Base-by-base conservation (phyloP, 768 basidiomycete species). In the Baorangia bicolor region DNA sequence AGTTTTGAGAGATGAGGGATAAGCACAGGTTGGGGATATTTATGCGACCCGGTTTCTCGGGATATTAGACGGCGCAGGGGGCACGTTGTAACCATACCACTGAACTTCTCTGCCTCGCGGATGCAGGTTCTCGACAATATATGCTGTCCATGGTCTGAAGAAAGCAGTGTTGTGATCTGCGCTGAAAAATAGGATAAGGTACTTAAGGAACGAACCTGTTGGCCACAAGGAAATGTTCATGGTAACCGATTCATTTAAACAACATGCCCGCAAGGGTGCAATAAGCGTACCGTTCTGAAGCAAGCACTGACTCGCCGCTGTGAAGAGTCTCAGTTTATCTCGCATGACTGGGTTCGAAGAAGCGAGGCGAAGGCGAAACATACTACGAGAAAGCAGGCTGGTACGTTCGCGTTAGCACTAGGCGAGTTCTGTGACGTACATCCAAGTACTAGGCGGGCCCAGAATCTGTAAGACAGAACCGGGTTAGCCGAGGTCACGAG, bases 71-170 rank as follows among this genome's bases (percentile, higher is more conserved):
- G 46, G 51, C 28, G 25, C 34, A 51, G n/a, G 4, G 16, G 20
- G 40, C 58, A 65, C 58, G 65, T 54, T 61, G 49, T 3, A 46
- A 45, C 38, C 57, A 30, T 39, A 47, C 64, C 31, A n/a, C 41
- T 16, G 38, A 16, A 11, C 55, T 64, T 65, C 53, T 60, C 39
- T 53, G 62, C 64, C 64, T 61, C 59, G 30, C 16, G 59, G 47
- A 56, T 8, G 34, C n/a, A 38, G 31, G 31, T 46, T 54, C 58
- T 61, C 5, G 44, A 37, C 5, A 18, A 33, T 37, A 33, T n/a
- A 25, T 14, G n/a, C 37, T 31, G 3, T 23, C 23, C n/a, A n/a
- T 43, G 23, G 7, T 27, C 27, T 31, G 10, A 38, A n/a, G 11
- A 25, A 20, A 42, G 31, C 9, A 12, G 25, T 13, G 37, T 27